Percentiles rank a stretch among this genome's conserved stretches.
Conservation (phyloP, 176 grass and related monocot species). For the Rhynchospora tenuis region DNA sequence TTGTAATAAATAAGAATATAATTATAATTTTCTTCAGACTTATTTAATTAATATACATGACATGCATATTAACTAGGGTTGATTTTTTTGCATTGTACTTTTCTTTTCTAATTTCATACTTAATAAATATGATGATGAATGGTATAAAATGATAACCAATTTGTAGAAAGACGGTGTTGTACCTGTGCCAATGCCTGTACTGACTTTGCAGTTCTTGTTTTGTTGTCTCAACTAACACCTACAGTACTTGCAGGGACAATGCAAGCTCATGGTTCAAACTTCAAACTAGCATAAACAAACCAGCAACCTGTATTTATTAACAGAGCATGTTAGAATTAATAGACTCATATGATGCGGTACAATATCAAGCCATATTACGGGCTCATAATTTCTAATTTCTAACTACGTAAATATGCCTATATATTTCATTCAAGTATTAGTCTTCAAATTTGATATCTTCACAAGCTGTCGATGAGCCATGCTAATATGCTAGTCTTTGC, state of each 20-base stretch:
- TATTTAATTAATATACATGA: neutral
- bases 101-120: neutral
- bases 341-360: neutral
- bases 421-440: too few species aligned
- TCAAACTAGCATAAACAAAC: neutral
- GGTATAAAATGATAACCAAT: too few species aligned
- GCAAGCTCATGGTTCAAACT: neutral
- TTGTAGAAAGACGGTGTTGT: neutral
- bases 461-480: neutral
- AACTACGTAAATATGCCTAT: neutral
- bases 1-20: neutral
- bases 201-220: neutral
- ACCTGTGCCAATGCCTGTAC: neutral
- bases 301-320: neutral
- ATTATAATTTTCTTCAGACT: neutral
- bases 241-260: neutral
- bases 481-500: neutral
- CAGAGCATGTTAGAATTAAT: neutral
- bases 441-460: neutral
- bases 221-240: neutral
- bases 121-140: neutral
- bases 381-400: neutral
- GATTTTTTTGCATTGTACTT: neutral
- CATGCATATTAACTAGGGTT: neutral
- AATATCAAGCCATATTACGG: neutral